phyloP scores from a whole-genome alignment of 345 rosid species.

The Salix koriyanagi region DNA sequence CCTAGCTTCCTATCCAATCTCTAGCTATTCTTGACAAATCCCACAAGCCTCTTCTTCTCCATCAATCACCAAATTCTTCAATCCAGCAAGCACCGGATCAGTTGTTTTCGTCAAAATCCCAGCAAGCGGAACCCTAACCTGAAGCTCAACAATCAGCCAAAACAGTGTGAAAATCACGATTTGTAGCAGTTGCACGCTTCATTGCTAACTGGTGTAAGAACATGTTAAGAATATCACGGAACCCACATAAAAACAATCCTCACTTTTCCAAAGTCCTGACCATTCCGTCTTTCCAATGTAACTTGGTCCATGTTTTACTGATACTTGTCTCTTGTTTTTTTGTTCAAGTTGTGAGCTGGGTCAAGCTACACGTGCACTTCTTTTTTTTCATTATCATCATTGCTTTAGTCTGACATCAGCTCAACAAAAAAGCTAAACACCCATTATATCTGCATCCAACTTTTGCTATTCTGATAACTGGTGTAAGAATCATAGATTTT shows the following conservation, averaged over 20 bases:
- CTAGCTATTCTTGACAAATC: neutral
- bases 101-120: neutral
- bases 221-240: too few species aligned
- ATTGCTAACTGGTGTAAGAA: neutral
- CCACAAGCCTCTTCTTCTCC: constrained; percentile 4
- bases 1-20: neutral
- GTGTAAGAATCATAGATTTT: neutral
- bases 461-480: neutral
- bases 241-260: too few species aligned
- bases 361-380: neutral
- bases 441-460: neutral
- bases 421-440: neutral
- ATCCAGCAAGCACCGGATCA: neutral
- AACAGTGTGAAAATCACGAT: neutral
- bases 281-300: constrained; percentile 96
- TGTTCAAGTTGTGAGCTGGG: neutral
- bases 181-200: neutral
- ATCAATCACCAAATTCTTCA: neutral
- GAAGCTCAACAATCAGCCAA: neutral
- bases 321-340: neutral
- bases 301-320: constrained; percentile 13
- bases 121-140: neutral
- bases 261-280: constrained; percentile 74
- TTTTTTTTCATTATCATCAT: neutral
- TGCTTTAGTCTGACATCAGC: neutral